A percentile compares a stretch with the other conserved stretches of the same genome.
Conservation (phyloP, 306 rosid species). For the Macrotyloma uniflorum region DNA sequence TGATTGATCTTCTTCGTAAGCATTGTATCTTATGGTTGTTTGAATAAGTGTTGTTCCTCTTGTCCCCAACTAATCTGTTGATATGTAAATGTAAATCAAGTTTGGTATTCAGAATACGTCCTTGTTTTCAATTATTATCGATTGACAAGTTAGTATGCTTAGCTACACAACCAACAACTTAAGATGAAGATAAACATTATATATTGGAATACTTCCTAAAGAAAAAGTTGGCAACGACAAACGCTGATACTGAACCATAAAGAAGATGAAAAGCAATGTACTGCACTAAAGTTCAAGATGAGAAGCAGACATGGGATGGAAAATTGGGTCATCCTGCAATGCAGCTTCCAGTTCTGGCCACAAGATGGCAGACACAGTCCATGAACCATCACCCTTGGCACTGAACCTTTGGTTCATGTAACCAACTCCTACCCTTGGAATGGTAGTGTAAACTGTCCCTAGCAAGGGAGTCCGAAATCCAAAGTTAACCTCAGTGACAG, state of each 20-base stretch:
- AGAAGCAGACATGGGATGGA: slow-evolving; percentile 68
- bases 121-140: no score
- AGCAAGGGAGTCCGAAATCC: slow-evolving; percentile 83
- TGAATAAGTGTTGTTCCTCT: neutral
- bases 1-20: neutral
- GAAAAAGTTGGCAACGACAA: neutral
- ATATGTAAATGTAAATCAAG: no score
- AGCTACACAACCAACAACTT: neutral
- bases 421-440: slow-evolving; percentile 72
- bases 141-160: neutral
- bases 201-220: neutral
- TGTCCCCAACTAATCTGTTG: neutral
- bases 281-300: slow-evolving; percentile 57
- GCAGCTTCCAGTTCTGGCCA: slow-evolving; percentile 81
- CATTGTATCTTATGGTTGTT: no score
- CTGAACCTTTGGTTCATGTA: slow-evolving; percentile 86
- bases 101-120: no score
- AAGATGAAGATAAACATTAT: neutral
- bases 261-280: neutral
- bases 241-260: neutral
- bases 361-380: slow-evolving; percentile 86
- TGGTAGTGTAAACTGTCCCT: slow-evolving; percentile 72
- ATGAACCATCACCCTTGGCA: slow-evolving; percentile 74
- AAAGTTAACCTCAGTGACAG: slow-evolving; percentile 70
- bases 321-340: slow-evolving; percentile 58